Percentiles rank a stretch among this genome's conserved stretches.
Conservation (phyloP, 2,329 filamentous ascomycete genomes). For the Fusarium foetens region DNA sequence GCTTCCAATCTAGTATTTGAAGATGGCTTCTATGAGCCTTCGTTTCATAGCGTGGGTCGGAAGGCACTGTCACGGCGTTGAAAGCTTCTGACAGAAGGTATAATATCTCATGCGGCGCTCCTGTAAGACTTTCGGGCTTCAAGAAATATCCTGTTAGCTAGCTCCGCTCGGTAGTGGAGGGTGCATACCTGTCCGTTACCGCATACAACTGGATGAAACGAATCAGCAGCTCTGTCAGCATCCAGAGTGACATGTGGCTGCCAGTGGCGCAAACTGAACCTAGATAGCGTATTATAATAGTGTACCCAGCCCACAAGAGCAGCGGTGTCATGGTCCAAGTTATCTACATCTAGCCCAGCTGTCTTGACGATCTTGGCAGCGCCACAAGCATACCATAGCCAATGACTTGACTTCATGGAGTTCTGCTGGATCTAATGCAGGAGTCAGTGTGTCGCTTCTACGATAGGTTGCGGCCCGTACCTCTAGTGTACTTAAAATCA, state of each 20-base stretch:
- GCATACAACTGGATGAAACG: constrained; percentile 21
- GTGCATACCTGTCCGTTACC: neutral
- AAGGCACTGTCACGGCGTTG: neutral
- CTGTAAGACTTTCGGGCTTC: neutral
- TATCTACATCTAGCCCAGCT: constrained; percentile 5
- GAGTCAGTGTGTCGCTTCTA: rapidly evolving
- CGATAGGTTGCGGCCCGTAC: neutral
- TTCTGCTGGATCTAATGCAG: constrained; percentile 22
- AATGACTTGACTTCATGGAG: constrained; percentile 28
- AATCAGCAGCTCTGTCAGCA: neutral
- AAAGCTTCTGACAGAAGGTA: constrained; percentile 30
- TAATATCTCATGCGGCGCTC: constrained; percentile 14
- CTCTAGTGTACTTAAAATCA: constrained; percentile 32
- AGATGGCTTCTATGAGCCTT: constrained; percentile 2
- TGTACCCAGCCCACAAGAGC: constrained; percentile 34
- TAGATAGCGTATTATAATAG: constrained; percentile 22
- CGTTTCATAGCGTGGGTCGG: neutral
- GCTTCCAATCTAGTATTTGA: constrained; percentile 8
- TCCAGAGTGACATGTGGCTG: neutral
- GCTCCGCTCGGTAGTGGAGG: rapidly evolving
- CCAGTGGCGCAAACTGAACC: constrained; percentile 37
- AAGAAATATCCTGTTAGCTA: rapidly evolving
- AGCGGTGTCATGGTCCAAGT: neutral
- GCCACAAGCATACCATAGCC: constrained; percentile 38
- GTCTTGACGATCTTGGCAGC: constrained; percentile 24